A percentile compares a stretch with the other conserved stretches of the same genome.
These are phyloP conservation scores for Zymoseptoria pseudotritici DNA, from an alignment of 2,329 filamentous ascomycete species.

Conservation along the genomic window DNA sequence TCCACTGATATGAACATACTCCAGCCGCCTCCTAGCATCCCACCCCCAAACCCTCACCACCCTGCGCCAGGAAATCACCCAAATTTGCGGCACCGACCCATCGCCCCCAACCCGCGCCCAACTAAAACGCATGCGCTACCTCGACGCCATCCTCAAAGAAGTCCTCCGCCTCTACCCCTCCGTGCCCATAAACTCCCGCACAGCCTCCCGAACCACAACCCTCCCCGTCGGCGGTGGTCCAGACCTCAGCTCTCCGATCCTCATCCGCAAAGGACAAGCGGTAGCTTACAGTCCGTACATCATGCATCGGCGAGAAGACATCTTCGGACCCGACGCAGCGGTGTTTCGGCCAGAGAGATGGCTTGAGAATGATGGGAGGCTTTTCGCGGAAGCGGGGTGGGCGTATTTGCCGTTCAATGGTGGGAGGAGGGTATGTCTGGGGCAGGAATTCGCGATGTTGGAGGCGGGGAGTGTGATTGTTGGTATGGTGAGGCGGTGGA, in stretches of 20 bases:
- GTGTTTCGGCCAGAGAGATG: conserved; percentile 45
- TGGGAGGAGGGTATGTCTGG: conserved; percentile 11
- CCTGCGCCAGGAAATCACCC: conserved; percentile 11
- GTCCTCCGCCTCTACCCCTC: conserved; percentile 62
- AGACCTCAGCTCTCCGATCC: conserved; percentile 35
- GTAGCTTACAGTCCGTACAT: conserved; percentile 36
- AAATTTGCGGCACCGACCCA: conserved; percentile 20
- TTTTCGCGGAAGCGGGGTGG: conserved; percentile 1
- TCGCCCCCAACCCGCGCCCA: conserved; percentile 30
- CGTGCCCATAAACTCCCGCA: conserved; percentile 69
- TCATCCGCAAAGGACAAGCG: conserved; percentile 29
- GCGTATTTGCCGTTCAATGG: conserved; percentile 12
- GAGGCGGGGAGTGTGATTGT: conserved; percentile 6
- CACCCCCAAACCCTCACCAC: conserved; percentile 11
- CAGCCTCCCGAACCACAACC: conserved; percentile 54
- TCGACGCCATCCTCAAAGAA: conserved; percentile 57
- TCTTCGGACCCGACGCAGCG: conserved; percentile 43
- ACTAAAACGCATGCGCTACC: conserved; percentile 18
- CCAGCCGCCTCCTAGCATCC: neutral
- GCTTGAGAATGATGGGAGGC: conserved; percentile 15
- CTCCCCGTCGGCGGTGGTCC: conserved; percentile 39
- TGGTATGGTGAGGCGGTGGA: neutral
- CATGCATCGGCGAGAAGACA: conserved; percentile 45
- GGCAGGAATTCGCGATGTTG: conserved; percentile 9
- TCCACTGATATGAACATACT: neutral